These are phyloP conservation scores for Boeremia lycopersici DNA, from an alignment of 2,329 filamentous ascomycete species.

Conservation along the genomic window DNA sequence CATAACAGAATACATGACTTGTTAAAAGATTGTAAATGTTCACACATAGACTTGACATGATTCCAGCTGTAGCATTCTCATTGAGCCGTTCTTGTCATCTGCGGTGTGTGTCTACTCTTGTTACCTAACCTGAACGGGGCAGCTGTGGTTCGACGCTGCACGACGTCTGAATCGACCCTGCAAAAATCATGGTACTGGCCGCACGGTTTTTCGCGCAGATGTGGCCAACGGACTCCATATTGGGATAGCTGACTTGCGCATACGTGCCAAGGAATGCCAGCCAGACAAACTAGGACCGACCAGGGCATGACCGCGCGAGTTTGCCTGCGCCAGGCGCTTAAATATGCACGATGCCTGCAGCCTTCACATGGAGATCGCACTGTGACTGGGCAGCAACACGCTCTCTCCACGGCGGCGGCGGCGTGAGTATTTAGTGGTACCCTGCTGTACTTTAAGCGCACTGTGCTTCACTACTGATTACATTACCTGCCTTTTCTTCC, in stretches of 20 bases:
- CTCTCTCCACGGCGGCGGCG: constrained; percentile 32
- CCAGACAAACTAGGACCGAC: constrained; percentile 14
- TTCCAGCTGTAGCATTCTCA: not conserved
- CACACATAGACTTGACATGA: too few species aligned
- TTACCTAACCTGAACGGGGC: not conserved
- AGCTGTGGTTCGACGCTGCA: not conserved
- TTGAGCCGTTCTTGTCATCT: not conserved
- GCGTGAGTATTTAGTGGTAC: constrained; percentile 29
- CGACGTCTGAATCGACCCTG: constrained; percentile 1
- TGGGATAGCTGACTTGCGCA: constrained; percentile 22
- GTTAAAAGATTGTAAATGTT: too few species aligned
- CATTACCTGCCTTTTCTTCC: constrained; percentile 22
- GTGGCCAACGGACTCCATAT: constrained; percentile 20
- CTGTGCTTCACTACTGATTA: constrained; percentile 29
- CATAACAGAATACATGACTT: too few species aligned
- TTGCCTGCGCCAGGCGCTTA: constrained; percentile 28
- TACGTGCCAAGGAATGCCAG: constrained; percentile 22
- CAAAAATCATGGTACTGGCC: constrained; percentile 23
- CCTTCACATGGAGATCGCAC: constrained; percentile 19
- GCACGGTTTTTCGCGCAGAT: constrained; percentile 30
- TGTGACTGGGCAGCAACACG: constrained; percentile 30
- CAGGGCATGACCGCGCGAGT: constrained; percentile 23
- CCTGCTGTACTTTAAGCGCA: constrained; percentile 38
- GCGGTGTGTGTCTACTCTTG: not conserved
- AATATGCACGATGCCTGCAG: constrained; percentile 22